Base-by-base conservation (phyloP, 177 flowering plant species). In the Telopea speciosissima region DNA sequence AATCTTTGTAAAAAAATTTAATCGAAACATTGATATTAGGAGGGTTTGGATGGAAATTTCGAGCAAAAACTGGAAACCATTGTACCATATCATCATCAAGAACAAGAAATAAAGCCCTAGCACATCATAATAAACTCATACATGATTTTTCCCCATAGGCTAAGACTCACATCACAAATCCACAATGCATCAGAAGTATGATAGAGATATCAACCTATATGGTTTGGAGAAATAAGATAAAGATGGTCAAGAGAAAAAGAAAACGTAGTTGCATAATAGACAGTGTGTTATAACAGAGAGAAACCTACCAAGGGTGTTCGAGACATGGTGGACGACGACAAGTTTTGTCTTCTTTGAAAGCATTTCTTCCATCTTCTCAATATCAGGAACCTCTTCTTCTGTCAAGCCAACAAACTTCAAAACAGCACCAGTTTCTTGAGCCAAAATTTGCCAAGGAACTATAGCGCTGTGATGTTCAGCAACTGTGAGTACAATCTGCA, bases 401-500 rank as follows among this genome's bases (percentile, higher is more conserved):
- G 86, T 81, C 69, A 96, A 83, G 77, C 62, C 77, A 40, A 90
- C 92, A 86, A 81, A 93, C 76, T 88, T 91, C 65, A 93, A 79
- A 74, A 75, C 44, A 9, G 96, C 97, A 76, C 99, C 97, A 67
- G 97, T 89, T 72, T 86, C 89, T 79, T 93, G 84, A 67, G 97
- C 87, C 19, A 90, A 88, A 72, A 93, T 24, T 85, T 93, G 99
- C 98, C 98, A 96, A 11, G 99, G 99, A 78, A 96, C 98, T 77
- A 96, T 87, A 23, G 87, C 86, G 81, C 99, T 93, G 69, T 96
- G 99, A 58, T 96, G 99, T 75, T 96, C 99, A 72, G 98, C 99
- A 70, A 93, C 69, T 25, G 97, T 89, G 31, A 90, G 87, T 40
- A 96, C 44, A 63, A 96, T 73, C 99, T 95, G 95, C 72, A 84